Evolutionary conservation across 78 protist species (phyloP).

Genomic region (Speleostelium caveatum): DNA sequence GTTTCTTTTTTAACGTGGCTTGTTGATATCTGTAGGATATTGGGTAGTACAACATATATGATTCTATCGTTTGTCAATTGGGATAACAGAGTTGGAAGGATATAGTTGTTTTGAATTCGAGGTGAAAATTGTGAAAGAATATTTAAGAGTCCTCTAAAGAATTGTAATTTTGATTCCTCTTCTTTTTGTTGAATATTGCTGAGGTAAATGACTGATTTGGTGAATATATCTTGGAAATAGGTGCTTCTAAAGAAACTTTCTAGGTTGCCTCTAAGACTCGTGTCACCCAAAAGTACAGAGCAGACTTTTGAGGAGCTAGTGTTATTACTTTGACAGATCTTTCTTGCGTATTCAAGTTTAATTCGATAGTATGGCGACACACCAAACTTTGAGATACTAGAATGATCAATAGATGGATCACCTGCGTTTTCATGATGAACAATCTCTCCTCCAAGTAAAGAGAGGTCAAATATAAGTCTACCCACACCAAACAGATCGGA

Average conservation of each 20-base stretch:
- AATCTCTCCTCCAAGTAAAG: background rate
- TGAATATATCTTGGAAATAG: constrained; percentile 36
- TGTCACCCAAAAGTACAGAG: constrained; percentile 41
- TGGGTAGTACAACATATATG: constrained; percentile 32
- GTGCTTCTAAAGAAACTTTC: constrained; percentile 41
- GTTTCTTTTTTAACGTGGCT: constrained; percentile 24
- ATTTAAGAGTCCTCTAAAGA: constrained; percentile 36
- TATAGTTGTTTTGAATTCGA: constrained; percentile 29
- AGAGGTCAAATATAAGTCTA: constrained; percentile 28
- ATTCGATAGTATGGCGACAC: background rate
- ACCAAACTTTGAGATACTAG: constrained; percentile 43
- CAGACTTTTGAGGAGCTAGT: constrained; percentile 46
- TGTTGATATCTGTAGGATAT: background rate
- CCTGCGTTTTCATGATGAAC: too few species aligned
- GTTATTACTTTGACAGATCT: background rate
- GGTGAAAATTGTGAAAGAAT: constrained; percentile 50
- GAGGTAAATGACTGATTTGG: constrained; percentile 39
- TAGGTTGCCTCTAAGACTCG: constrained; percentile 37
- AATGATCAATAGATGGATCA: background rate
- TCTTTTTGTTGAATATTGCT: constrained; percentile 50
- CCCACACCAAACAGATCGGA: constrained; percentile 46
- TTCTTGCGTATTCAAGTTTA: background rate
- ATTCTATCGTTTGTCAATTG: constrained; percentile 45
- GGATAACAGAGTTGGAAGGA: constrained; percentile 23
- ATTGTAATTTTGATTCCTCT: constrained; percentile 62